Conservation (phyloP, 2,329 filamentous ascomycete species). For the Peltaster fructicola region DNA sequence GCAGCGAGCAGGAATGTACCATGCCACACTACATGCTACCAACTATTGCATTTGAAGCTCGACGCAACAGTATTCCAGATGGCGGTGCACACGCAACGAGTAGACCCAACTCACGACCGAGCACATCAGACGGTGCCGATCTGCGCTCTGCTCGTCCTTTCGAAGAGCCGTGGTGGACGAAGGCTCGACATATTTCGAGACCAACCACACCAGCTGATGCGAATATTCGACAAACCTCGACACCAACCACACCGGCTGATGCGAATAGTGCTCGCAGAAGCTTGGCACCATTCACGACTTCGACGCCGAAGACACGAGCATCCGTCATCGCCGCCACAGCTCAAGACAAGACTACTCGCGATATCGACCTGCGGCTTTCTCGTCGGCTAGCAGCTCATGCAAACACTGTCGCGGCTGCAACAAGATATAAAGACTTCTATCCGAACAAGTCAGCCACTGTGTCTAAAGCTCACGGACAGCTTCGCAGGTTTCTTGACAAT, state of each 20-base stretch:
- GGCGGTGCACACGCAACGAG: constrained; percentile 7
- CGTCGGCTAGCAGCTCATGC: neutral
- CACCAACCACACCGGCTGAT: constrained; percentile 1
- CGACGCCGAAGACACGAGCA: constrained; percentile 1
- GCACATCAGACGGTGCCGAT: constrained; percentile 15
- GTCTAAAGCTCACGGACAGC: constrained; percentile 4
- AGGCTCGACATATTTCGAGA: constrained; percentile 4
- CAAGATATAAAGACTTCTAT: constrained; percentile 3
- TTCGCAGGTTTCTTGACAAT: constrained; percentile 15
- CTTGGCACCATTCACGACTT: neutral
- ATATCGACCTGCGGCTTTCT: too few relatives aligned
- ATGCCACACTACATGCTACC: constrained; percentile 16
- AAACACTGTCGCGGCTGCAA: constrained; percentile 3
- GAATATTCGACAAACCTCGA: neutral
- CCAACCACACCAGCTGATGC: neutral
- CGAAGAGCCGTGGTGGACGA: constrained; percentile 7
- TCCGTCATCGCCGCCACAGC: constrained; percentile 2
- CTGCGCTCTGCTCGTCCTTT: constrained; percentile 10
- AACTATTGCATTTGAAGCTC: constrained; percentile 15
- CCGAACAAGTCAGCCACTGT: constrained; percentile 3
- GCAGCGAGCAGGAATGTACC: neutral
- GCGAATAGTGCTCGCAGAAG: constrained; percentile 1
- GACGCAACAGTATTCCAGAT: constrained; percentile 17
- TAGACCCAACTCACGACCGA: constrained; percentile 8
- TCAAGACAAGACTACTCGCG: constrained; percentile 2